Conservation (phyloP, 257 asterid genomes). For the Solanum piurae region DNA sequence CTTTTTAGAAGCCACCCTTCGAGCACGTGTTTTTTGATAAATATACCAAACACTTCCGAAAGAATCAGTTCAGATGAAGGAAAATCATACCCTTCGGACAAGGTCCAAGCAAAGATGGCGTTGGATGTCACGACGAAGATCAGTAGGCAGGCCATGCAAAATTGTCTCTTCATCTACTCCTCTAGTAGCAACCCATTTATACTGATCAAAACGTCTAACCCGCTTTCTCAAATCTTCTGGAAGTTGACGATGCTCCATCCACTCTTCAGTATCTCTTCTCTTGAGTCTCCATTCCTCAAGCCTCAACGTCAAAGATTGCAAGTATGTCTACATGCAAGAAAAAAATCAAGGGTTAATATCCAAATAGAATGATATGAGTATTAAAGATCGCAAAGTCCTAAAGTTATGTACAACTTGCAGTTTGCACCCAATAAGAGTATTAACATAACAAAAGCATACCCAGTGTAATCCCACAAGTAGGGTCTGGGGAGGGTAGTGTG, state of each 20-base stretch:
- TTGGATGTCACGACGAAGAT: constrained; percentile 89
- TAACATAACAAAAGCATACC: not conserved
- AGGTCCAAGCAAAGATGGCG: constrained; percentile 95
- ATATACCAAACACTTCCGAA: not conserved
- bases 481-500: not conserved
- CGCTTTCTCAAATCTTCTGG: constrained; percentile 79
- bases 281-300: constrained; percentile 91
- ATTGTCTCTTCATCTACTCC: constrained; percentile 90
- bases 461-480: not conserved
- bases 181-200: constrained; percentile 93
- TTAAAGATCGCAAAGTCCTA: not conserved
- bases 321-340: constrained; percentile 55
- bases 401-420: not conserved
- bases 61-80: not conserved
- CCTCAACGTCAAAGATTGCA: constrained; percentile 77
- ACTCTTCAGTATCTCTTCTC: constrained; percentile 89
- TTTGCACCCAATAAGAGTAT: not conserved
- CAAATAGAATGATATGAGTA: not conserved
- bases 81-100: constrained; percentile 68
- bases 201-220: constrained; percentile 81
- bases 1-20: not conserved
- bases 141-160: constrained; percentile 64
- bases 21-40: not conserved
- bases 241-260: constrained; percentile 97
- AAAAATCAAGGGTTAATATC: not conserved